These are phyloP conservation scores for Calonectria hongkongensis DNA, from an alignment of 2,329 filamentous ascomycete species.

Conservation along the genomic window DNA sequence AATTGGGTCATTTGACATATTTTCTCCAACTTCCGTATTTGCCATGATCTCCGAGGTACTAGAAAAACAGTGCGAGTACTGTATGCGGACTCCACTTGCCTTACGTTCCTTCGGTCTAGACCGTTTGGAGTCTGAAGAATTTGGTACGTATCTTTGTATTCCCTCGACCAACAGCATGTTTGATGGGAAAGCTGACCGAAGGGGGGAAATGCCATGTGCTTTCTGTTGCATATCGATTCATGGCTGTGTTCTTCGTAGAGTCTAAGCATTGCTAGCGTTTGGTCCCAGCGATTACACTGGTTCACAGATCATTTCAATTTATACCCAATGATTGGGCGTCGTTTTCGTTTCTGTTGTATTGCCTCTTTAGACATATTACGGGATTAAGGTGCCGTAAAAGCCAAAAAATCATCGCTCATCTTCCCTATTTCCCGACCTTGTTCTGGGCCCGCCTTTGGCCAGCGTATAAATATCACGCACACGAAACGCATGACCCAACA, in stretches of 20 bases:
- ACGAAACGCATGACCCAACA: neutral
- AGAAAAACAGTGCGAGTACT: slow-evolving; percentile 4
- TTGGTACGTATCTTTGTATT: slow-evolving; percentile 28
- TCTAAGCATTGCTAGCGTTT: too few species aligned
- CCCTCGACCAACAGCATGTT: neutral
- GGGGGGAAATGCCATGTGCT: neutral
- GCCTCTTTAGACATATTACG: neutral
- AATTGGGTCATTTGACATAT: neutral
- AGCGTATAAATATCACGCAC: neutral
- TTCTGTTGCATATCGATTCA: too few species aligned
- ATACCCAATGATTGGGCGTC: neutral
- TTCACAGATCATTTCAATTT: neutral
- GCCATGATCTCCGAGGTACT: neutral
- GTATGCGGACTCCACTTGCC: neutral
- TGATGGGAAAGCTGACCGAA: neutral
- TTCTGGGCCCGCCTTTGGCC: too few species aligned
- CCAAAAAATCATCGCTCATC: neutral
- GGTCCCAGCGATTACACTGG: neutral
- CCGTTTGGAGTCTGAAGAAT: slow-evolving; percentile 6
- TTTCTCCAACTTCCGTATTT: neutral
- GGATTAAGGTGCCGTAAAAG: neutral
- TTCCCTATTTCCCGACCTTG: neutral
- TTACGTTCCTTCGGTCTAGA: slow-evolving; percentile 4
- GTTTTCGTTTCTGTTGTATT: neutral
- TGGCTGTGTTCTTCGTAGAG: neutral